Conservation (phyloP, 2,329 filamentous ascomycete genomes). For the Calonectria pseudoreteaudii region DNA sequence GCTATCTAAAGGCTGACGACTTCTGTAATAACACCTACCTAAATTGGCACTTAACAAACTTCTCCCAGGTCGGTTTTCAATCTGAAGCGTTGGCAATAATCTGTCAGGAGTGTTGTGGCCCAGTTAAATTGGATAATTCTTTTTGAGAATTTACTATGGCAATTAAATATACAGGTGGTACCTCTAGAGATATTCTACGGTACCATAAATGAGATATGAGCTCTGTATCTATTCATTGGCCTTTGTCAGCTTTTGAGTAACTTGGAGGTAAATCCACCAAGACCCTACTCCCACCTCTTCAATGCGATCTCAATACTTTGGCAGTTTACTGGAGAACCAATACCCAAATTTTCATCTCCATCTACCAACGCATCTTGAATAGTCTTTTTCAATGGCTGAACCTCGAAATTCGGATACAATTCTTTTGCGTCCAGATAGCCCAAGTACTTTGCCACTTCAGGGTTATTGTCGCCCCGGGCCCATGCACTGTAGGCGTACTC, state of each 20-base stretch:
- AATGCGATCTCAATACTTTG: background rate
- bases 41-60: background rate
- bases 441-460: conserved; percentile 64
- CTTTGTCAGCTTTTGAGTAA: no score
- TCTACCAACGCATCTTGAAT: background rate
- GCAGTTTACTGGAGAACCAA: background rate
- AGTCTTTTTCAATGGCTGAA: background rate
- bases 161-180: background rate
- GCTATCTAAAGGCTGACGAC: background rate
- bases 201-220: no score
- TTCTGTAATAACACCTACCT: background rate
- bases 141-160: background rate
- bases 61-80: background rate
- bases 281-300: background rate
- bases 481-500: background rate
- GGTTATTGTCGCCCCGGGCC: conserved; percentile 63
- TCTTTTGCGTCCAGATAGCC: conserved; percentile 65
- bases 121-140: background rate
- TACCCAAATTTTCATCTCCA: background rate
- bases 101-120: background rate
- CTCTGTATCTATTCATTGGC: background rate
- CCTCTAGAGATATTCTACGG: background rate
- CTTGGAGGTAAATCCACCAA: no score
- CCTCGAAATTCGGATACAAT: conserved; percentile 57
- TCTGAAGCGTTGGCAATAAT: background rate